Percentiles rank a stretch among this genome's conserved stretches.
Conservation (phyloP, 1,284 basidiomycete genomes). For the Austropuccinia psidii region DNA sequence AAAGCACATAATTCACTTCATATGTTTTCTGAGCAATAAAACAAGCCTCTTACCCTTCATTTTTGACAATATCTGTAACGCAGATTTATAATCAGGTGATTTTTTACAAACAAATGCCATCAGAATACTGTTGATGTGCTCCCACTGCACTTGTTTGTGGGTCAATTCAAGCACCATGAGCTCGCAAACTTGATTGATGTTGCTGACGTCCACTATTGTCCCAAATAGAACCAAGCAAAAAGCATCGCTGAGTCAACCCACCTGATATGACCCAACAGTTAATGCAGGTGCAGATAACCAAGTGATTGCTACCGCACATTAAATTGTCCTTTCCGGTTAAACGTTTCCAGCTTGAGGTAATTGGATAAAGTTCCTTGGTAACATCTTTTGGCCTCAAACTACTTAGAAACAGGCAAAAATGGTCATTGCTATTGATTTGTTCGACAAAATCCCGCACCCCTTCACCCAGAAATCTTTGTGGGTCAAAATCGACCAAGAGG, state of each 20-base stretch:
- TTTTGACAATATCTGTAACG: constrained; percentile 65
- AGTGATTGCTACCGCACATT: neutral
- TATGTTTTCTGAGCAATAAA: too few relatives aligned
- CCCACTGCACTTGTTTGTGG: constrained; percentile 57
- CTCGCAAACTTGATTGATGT: constrained; percentile 69
- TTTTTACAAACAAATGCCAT: constrained; percentile 87
- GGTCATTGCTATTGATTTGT: constrained; percentile 80
- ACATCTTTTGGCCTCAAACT: constrained; percentile 58
- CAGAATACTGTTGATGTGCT: constrained; percentile 81
- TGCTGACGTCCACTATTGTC: constrained; percentile 47
- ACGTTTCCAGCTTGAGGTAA: constrained; percentile 15
- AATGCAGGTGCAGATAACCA: too few relatives aligned
- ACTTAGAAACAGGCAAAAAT: constrained; percentile 87
- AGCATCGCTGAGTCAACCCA: neutral
- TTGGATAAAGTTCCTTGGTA: constrained; percentile 13
- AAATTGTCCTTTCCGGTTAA: neutral
- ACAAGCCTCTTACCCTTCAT: constrained; percentile 58
- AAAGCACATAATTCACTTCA: too few relatives aligned
- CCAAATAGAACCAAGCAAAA: constrained; percentile 26
- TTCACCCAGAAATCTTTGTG: constrained; percentile 59
- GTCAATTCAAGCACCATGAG: constrained; percentile 67
- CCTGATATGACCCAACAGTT: neutral
- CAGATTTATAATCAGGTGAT: constrained; percentile 84
- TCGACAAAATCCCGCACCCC: constrained; percentile 62
- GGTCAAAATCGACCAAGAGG: constrained; percentile 72